phyloP scores from a whole-genome alignment of 2,329 filamentous ascomycete genomes.

The Purpureocillium lavendulum region DNA sequence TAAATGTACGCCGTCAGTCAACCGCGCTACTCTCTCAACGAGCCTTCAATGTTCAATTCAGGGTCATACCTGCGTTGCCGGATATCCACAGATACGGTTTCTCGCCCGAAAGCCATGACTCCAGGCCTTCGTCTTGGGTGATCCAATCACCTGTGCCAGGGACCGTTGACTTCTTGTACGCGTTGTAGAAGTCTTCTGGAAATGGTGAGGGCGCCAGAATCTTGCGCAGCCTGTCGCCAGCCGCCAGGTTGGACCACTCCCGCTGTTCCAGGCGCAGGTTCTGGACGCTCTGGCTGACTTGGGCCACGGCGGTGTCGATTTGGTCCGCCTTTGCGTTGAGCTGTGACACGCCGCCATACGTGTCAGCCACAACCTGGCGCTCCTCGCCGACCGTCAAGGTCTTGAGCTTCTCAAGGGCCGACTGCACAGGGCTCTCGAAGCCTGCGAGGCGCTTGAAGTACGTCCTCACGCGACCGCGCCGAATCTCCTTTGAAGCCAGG shows the following conservation, averaged over 20 bases:
- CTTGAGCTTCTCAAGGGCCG: constrained; percentile 29
- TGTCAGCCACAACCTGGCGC: constrained; percentile 34
- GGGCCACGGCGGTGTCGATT: constrained; percentile 22
- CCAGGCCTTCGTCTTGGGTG: constrained; percentile 26
- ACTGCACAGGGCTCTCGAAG: constrained; percentile 28
- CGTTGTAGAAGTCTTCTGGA: constrained; percentile 31
- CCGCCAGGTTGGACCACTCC: constrained; percentile 21
- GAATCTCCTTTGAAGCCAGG: constrained; percentile 31
- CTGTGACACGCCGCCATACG: constrained; percentile 25
- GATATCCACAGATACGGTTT: constrained; percentile 33
- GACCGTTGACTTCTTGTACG: constrained; percentile 30
- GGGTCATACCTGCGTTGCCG: constrained; percentile 27
- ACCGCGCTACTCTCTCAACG: too few species aligned
- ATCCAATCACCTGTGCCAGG: constrained; percentile 38
- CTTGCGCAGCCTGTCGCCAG: constrained; percentile 28
- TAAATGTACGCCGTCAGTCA: background rate
- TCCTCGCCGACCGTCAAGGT: constrained; percentile 32
- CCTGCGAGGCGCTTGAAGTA: constrained; percentile 32
- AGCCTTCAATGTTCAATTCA: too few species aligned
- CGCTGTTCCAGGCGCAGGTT: constrained; percentile 24
- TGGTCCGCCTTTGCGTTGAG: constrained; percentile 27
- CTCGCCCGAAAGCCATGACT: constrained; percentile 28
- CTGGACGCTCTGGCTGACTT: constrained; percentile 25
- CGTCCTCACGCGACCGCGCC: constrained; percentile 29
- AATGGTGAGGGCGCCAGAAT: constrained; percentile 33